Base-by-base conservation (phyloP, 78 protist species). In the Corallochytrium limacisporum region DNA sequence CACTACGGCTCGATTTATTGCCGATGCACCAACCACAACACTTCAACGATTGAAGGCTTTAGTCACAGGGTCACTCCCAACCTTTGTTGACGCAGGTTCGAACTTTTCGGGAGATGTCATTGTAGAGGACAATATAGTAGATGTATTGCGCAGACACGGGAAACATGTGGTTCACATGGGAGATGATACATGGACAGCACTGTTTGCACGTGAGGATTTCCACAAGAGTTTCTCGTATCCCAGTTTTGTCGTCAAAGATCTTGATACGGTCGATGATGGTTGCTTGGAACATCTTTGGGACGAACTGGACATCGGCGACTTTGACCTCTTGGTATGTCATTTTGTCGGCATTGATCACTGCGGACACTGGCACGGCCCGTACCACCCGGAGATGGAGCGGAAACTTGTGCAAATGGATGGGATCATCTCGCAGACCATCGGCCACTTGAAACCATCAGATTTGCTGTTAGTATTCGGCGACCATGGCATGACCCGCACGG, bases 261-360 rank as follows among this genome's bases (percentile, higher is more conserved):
- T 93, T 1, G 74, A 93, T 71, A 82, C 93, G 0, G 94, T 89
- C n/a, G 98, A 93, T 62, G 28, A 74, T 35, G 96, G 92, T 28
- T 79, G 83, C 20, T 20, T 75, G 13, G 50, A 37, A 3, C 43
- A 80, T 39, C 53, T 88, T 16, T 31, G 47, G 29, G 71, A 73
- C 22, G 78, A 67, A 35, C 37, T 69, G 57, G 32, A n/a, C 37
- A 29, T 51, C 50, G 69, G 53, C 1, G 77, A 78, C 31, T 89
- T 81, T 85, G 68, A 78, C 54, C 60, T 91, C n/a, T 38, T 83
- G 13, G 65, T 91, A 4, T 78, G 79, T 3, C 98, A 93, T 79
- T 57, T 89, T 28, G 72, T 93, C n/a, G 98, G 98, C 28, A 90
- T 90, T 44, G 98, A 93, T 67, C 98, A 93, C 81, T 77, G 79